Conservation (phyloP, 139 green algal species). For the Tetradesmus obliquus region DNA sequence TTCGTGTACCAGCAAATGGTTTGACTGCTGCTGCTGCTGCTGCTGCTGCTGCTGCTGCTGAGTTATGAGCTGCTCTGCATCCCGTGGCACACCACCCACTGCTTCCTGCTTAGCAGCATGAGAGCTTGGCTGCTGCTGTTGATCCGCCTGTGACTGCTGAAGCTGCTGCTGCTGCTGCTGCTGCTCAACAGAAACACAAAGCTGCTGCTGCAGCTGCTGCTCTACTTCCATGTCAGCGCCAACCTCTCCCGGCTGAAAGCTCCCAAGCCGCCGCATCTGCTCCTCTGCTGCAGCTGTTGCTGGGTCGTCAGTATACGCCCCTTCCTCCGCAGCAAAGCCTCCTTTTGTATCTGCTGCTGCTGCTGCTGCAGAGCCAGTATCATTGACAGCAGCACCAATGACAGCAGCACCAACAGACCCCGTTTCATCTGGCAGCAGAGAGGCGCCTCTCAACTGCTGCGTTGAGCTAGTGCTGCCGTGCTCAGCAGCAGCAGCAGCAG, state of each 20-base stretch:
- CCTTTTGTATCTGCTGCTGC: slow-evolving; percentile 1
- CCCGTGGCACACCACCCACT: background rate
- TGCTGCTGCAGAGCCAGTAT: background rate
- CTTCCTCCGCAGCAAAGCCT: background rate
- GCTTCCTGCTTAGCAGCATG: background rate
- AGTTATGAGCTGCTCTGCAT: background rate
- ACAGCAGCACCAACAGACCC: background rate
- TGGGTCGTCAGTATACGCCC: background rate
- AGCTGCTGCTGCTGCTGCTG: background rate
- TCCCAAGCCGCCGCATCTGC: slow-evolving; percentile 15
- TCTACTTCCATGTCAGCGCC: background rate
- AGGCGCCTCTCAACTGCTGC: background rate
- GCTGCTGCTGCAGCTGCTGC: background rate
- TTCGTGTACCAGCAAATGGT: background rate
- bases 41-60: background rate
- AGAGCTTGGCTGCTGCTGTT: background rate
- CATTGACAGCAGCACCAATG: slow-evolving; percentile 9
- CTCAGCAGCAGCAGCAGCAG: background rate
- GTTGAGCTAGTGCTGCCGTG: background rate
- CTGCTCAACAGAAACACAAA: background rate
- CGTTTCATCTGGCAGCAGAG: too few relatives aligned
- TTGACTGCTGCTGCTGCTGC: background rate
- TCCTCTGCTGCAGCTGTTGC: slow-evolving; percentile 18
- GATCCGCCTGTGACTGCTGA: background rate
- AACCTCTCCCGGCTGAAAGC: background rate